Evolutionary conservation across 495 filamentous ascomycete species (phyloP), one percentile per base, ranked within the genome.

Genomic region (Zalerion maritima): DNA sequence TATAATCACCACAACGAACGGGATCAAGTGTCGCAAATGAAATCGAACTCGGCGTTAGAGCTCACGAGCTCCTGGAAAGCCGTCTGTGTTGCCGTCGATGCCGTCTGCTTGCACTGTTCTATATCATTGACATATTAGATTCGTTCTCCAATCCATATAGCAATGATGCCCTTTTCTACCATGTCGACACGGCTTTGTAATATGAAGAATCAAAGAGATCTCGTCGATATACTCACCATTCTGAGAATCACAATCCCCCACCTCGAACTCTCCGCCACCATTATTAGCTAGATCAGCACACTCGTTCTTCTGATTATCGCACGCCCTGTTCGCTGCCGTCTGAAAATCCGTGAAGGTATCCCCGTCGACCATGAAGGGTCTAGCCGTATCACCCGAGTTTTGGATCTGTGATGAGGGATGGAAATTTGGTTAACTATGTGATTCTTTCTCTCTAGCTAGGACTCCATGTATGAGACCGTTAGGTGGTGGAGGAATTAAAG

Each of bases 281-380:
- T 28, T 37, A 18, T 61, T 61, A 12, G 52, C 42, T 9, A 37
- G 8, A 18, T 52, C 29, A 13, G 52, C 50, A 24, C 57, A 61
- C 18, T 25, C 29, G 30, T 61, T 59, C 37, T 58, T 47, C 27
- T 58, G 55, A 29, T 55, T 51, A 32, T 53, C 50, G 41, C 57
- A 59, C 2, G 52, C 49, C 6, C 49, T 32, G 15, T 45, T 52
- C 2, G 41, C 37, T 5, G 63, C 60, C 12, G 46, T 43, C n/a
- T 35, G 16, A 45, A 58, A 62, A 28, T 56, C 49, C 24, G 36
- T 30, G 40, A 67, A 67, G 3, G 54, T 63, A 32, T 57, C 36
- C 1, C 58, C 58, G 12, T 57, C 45, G 3, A 65, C 60, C 24
- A 41, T 53, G 37, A 62, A 69, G 8, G 60, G 61, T 17, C 54